These are phyloP conservation scores for Tetraselmis chui DNA, from an alignment of 139 green algal species.

Conservation along the genomic window DNA sequence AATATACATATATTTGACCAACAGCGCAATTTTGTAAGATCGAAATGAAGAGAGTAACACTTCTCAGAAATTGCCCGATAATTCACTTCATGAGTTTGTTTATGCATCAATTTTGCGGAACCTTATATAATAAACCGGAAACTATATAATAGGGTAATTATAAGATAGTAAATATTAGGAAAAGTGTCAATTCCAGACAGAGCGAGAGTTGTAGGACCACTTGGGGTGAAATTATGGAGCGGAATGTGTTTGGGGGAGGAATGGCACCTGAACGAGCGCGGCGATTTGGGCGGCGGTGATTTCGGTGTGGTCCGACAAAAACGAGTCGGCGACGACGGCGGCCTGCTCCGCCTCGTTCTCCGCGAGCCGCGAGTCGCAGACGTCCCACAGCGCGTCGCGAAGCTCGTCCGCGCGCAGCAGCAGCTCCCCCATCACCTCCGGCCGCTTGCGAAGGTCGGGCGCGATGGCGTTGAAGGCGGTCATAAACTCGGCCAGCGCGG, in stretches of 20 bases:
- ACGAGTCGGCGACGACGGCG: conserved; percentile 20
- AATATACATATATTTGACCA: no score
- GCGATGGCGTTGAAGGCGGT: conserved; percentile 58
- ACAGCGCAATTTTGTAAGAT: no score
- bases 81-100: no score
- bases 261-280: conserved; percentile 27
- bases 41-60: no score
- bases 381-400: conserved; percentile 59
- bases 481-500: conserved; percentile 41
- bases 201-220: conserved; percentile 40
- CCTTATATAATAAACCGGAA: no score
- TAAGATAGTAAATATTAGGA: no score
- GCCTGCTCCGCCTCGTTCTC: conserved; percentile 41
- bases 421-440: conserved; percentile 46
- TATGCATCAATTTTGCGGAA: no score
- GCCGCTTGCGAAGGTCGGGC: conserved; percentile 40
- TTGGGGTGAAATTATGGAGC: conserved; percentile 38
- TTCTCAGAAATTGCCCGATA: no score
- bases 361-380: conserved; percentile 59
- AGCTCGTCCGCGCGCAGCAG: conserved; percentile 66
- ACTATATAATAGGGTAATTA: no score
- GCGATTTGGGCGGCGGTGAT: conserved; percentile 24
- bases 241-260: conserved; percentile 56
- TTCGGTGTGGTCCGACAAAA: conserved; percentile 31
- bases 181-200: conserved; percentile 62